phyloP scores from a whole-genome alignment of 1,284 basidiomycete genomes.

The Cryptococcus deneoformans region DNA sequence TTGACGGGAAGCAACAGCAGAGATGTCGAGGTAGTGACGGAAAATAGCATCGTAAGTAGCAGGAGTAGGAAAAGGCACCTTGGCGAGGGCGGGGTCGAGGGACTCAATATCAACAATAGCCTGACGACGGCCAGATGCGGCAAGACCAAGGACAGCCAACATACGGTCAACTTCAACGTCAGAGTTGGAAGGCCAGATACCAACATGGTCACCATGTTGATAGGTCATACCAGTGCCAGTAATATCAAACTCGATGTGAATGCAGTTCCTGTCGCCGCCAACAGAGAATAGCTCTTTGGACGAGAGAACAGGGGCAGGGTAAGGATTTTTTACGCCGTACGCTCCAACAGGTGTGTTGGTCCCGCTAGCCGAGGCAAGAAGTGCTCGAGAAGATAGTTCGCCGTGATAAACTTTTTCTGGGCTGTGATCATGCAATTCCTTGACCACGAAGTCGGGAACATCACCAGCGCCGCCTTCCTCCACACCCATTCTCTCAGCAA shows the following conservation, averaged over 20 bases:
- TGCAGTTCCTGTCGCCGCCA: constrained; percentile 80
- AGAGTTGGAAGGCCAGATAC: constrained; percentile 94
- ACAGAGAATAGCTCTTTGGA: constrained; percentile 81
- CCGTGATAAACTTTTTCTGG: constrained; percentile 87
- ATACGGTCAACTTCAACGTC: constrained; percentile 88
- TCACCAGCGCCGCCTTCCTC: constrained; percentile 97
- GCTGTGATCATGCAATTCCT: constrained; percentile 67
- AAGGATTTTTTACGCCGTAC: constrained; percentile 86
- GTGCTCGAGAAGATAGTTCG: constrained; percentile 83
- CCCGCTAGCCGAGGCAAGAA: constrained; percentile 60
- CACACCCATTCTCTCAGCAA: constrained; percentile 74
- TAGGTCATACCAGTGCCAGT: constrained; percentile 97
- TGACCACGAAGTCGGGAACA: constrained; percentile 89
- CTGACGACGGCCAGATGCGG: constrained; percentile 64
- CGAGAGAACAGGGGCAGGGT: constrained; percentile 72
- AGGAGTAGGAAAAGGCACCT: constrained; percentile 97
- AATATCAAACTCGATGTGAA: constrained; percentile 92
- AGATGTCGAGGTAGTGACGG: constrained; percentile 96
- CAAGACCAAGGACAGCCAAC: constrained; percentile 79
- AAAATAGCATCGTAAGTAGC: constrained; percentile 93
- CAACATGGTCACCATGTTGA: constrained; percentile 97
- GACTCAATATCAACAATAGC: constrained; percentile 88
- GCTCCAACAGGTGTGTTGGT: constrained; percentile 55
- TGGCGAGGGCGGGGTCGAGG: constrained; percentile 94
- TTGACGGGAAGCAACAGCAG: constrained; percentile 88